Percentiles rank a stretch among this genome's conserved stretches.
Conservation (phyloP, 768 basidiomycete species). For the Panaeolus cyanescens region DNA sequence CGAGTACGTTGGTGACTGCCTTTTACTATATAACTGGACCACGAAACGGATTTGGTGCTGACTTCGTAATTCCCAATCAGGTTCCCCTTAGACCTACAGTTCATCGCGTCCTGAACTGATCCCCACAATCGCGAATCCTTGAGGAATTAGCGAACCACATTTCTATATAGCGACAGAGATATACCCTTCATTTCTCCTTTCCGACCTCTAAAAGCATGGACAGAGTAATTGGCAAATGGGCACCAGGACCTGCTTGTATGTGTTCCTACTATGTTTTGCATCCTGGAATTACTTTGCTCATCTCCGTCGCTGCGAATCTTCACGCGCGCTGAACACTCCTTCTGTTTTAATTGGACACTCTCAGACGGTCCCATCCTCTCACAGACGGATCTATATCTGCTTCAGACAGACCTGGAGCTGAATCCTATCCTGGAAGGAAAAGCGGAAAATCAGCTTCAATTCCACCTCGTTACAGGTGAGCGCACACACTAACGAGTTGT, state of each 20-base stretch:
- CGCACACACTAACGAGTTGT: not conserved
- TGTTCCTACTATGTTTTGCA: slow-evolving; percentile 1
- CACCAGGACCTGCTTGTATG: slow-evolving; percentile 45
- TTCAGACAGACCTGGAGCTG: slow-evolving; percentile 67
- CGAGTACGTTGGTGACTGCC: not conserved
- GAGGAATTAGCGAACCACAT: not conserved
- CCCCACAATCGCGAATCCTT: too few relatives aligned
- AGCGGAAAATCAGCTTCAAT: slow-evolving; percentile 54
- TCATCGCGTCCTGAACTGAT: not conserved
- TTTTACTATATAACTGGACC: not conserved
- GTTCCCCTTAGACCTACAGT: not conserved
- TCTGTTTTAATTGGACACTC: not conserved
- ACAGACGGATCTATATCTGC: slow-evolving; percentile 81
- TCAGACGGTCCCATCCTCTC: slow-evolving; percentile 79
- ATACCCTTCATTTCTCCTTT: not conserved
- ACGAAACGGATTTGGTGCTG: too few relatives aligned
- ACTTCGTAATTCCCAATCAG: too few relatives aligned
- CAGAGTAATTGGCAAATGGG: slow-evolving; percentile 39
- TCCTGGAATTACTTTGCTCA: slow-evolving; percentile 2
- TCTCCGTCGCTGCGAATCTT: not conserved
- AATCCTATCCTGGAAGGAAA: slow-evolving; percentile 70
- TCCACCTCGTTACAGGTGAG: slow-evolving; percentile 71
- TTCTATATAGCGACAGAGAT: not conserved
- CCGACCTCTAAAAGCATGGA: slow-evolving; percentile 9
- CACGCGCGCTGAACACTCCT: not conserved